A percentile compares a stretch with the other conserved stretches of the same genome.
Evolutionary conservation across 805 yeast genomes (phyloP).

Genomic region (Lachancea quebecensis): DNA sequence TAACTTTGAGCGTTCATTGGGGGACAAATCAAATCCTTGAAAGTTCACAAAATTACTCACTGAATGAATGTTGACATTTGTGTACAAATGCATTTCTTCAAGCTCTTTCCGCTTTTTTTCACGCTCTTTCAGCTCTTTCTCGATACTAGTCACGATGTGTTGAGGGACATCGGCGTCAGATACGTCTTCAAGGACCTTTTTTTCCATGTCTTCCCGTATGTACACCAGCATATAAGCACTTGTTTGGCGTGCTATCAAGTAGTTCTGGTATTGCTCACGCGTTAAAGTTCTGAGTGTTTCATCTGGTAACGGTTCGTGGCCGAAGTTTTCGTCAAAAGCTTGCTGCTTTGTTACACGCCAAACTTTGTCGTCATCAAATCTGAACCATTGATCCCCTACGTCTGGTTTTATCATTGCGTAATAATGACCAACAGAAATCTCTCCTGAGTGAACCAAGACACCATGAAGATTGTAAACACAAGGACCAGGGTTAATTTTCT

Average conservation of each 20-base stretch:
- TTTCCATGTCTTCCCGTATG: constrained; percentile 55
- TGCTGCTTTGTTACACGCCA: constrained; percentile 78
- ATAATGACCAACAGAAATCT: constrained; percentile 92
- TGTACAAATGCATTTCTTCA: constrained; percentile 65
- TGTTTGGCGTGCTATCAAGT: constrained; percentile 70
- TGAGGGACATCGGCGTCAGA: constrained; percentile 53
- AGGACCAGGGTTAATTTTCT: constrained; percentile 18
- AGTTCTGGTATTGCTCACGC: constrained; percentile 55
- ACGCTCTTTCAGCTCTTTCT: constrained; percentile 53
- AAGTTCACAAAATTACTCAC: constrained; percentile 47
- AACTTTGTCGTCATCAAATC: constrained; percentile 94
- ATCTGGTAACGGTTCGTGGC: constrained; percentile 56
- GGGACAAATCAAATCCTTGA: constrained; percentile 71
- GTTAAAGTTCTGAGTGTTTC: constrained; percentile 45
- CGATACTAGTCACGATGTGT: constrained; percentile 60
- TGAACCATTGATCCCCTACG: constrained; percentile 64
- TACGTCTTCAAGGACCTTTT: constrained; percentile 52
- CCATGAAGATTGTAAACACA: constrained; percentile 76
- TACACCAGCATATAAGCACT: constrained; percentile 97
- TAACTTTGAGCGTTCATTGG: constrained; percentile 44
- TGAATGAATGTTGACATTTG: constrained; percentile 51
- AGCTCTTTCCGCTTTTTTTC: constrained; percentile 48
- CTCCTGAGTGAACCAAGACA: constrained; percentile 93
- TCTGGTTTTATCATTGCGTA: constrained; percentile 88
- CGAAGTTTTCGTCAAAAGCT: constrained; percentile 89